Percentiles rank a stretch among this genome's conserved stretches.
Evolutionary conservation across 1,139 yeast species (phyloP).

Genomic region (Suhomyces choctaworum): DNA sequence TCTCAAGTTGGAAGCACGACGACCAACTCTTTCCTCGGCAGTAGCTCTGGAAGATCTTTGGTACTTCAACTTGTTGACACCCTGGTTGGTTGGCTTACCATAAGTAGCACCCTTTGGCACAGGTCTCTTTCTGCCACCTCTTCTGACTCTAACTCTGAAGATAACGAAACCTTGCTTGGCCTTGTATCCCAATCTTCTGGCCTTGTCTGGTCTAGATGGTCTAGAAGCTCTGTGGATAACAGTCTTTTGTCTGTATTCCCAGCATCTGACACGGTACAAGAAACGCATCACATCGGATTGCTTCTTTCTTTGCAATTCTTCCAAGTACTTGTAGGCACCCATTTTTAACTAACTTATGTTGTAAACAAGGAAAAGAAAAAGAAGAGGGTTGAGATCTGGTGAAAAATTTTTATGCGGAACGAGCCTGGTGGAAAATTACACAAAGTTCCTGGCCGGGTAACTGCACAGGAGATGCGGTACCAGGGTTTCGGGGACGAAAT

Average conservation of each 20-base stretch:
- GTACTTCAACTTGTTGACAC: slow-evolving; percentile 99
- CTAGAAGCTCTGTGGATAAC: slow-evolving; percentile 98
- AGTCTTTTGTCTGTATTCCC: slow-evolving; percentile 99
- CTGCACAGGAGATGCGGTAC: background rate
- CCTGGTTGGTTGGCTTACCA: slow-evolving; percentile 99
- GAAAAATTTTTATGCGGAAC: slow-evolving; percentile 16
- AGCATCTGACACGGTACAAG: slow-evolving; percentile 99
- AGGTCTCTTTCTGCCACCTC: slow-evolving; percentile 99
- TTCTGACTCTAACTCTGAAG: slow-evolving; percentile 98
- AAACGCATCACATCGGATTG: slow-evolving; percentile 99
- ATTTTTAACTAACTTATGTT: slow-evolving; percentile 40
- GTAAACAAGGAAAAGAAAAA: slow-evolving; percentile 16
- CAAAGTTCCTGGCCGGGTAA: slow-evolving; percentile 12
- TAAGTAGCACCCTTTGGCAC: slow-evolving; percentile 99
- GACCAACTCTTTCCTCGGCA: slow-evolving; percentile 99
- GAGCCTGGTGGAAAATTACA: slow-evolving; percentile 2
- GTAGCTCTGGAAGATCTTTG: slow-evolving; percentile 97
- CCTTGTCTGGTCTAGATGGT: slow-evolving; percentile 99
- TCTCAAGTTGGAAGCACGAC: slow-evolving; percentile 98
- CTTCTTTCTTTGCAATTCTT: slow-evolving; percentile 99
- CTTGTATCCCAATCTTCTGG: slow-evolving; percentile 99
- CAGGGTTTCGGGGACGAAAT: background rate
- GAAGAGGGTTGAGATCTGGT: slow-evolving; percentile 2
- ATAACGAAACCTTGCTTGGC: slow-evolving; percentile 99
- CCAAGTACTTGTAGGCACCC: slow-evolving; percentile 99